A percentile compares a stretch with the other conserved stretches of the same genome.
phyloP scores from a whole-genome alignment of 2,329 filamentous ascomycete species.

The Hypoxylon sp. region DNA sequence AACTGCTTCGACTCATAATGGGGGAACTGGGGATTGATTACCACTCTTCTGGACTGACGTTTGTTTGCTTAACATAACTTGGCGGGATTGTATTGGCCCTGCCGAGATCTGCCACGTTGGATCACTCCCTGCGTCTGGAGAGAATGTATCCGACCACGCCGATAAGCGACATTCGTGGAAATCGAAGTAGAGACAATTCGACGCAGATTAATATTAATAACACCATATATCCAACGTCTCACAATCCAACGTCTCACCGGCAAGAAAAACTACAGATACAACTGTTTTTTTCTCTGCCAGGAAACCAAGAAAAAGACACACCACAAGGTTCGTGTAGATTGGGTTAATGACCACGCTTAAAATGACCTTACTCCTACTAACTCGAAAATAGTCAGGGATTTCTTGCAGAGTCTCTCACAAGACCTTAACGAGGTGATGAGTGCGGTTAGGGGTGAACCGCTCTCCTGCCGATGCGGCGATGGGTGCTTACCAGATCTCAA shows the following conservation, averaged over 20 bases:
- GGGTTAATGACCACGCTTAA: not conserved
- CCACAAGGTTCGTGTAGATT: not conserved
- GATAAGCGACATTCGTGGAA: not conserved
- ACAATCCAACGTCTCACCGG: no score
- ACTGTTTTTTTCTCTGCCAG: no score
- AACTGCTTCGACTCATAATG: not conserved
- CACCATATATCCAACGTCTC: not conserved
- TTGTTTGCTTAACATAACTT: not conserved
- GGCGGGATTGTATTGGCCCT: slow-evolving; percentile 5
- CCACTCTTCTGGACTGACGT: not conserved
- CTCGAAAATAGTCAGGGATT: not conserved
- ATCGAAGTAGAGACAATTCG: slow-evolving; percentile 1
- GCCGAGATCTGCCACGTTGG: not conserved
- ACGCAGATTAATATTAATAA: no score
- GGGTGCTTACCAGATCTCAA: not conserved
- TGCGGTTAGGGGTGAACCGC: not conserved
- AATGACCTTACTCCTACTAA: not conserved
- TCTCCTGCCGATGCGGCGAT: not conserved
- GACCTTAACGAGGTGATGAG: not conserved
- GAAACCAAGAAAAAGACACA: not conserved
- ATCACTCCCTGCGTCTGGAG: not conserved
- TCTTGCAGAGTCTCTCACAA: not conserved
- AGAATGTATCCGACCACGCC: slow-evolving; percentile 5
- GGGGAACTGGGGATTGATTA: not conserved
- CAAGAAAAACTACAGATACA: not conserved